A percentile compares a stretch with the other conserved stretches of the same genome.
These are phyloP conservation scores for Phialocephala sp. DNA, from an alignment of 2,329 filamentous ascomycete species.

Conservation along the genomic window DNA sequence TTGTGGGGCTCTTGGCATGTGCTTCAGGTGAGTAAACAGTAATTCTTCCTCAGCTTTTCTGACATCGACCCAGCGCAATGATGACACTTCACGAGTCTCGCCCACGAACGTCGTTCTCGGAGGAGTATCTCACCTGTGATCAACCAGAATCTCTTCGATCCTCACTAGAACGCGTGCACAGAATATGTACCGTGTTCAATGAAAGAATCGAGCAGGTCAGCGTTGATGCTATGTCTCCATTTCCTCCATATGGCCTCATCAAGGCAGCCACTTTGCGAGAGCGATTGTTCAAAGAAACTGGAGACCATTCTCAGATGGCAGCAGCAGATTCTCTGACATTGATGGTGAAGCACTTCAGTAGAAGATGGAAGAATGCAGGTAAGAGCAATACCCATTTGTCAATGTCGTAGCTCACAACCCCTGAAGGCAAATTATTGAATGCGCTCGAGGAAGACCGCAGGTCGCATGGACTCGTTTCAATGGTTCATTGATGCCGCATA, in stretches of 20 bases:
- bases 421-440: slow-evolving; percentile 18
- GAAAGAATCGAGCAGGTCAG: slow-evolving; percentile 19
- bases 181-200: slow-evolving; percentile 24
- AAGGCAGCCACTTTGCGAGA: slow-evolving; percentile 16
- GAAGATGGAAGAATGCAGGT: slow-evolving; percentile 28
- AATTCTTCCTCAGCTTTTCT: background rate
- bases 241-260: slow-evolving; percentile 24
- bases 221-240: slow-evolving; percentile 28
- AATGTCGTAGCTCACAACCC: background rate
- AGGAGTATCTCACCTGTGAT: background rate
- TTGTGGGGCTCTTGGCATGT: slow-evolving; percentile 34
- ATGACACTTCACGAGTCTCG: slow-evolving; percentile 29
- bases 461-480: background rate
- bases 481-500: background rate
- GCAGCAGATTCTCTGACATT: slow-evolving; percentile 14
- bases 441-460: slow-evolving; percentile 15
- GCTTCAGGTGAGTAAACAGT: slow-evolving; percentile 22
- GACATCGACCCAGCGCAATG: slow-evolving; percentile 17
- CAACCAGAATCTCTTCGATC: slow-evolving; percentile 24
- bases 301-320: slow-evolving; percentile 20
- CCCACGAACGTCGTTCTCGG: slow-evolving; percentile 3
- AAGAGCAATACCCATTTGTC: background rate
- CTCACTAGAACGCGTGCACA: slow-evolving; percentile 20
- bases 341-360: slow-evolving; percentile 29
- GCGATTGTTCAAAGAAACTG: slow-evolving; percentile 26